Evolutionary conservation across 768 basidiomycete species (phyloP).

Genomic region (Rhodotorula diobovata): DNA sequence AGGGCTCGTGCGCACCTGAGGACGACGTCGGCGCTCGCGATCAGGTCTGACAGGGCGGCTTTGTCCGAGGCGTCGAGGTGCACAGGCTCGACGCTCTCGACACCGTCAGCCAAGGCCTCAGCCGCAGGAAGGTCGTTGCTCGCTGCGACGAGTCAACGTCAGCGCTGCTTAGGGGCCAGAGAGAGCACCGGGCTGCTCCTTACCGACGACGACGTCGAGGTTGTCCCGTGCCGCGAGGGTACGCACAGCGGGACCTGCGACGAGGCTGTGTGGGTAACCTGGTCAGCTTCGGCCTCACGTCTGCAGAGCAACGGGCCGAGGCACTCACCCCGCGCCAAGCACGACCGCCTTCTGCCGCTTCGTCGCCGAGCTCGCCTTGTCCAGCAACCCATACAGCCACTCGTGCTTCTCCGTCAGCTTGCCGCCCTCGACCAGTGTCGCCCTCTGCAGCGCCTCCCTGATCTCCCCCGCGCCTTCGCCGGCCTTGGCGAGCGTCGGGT

Average conservation of each 20-base stretch:
- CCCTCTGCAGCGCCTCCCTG: conserved; percentile 57
- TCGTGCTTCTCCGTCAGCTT: conserved; percentile 55
- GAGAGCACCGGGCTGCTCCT: conserved; percentile 44
- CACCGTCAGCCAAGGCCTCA: conserved; percentile 49
- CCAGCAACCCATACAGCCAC: conserved; percentile 60
- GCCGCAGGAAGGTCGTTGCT: conserved; percentile 67
- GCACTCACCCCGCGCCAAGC: conserved; percentile 67
- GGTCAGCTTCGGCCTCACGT: fast-evolving
- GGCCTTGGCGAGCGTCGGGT: conserved; percentile 49
- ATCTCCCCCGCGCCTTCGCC: conserved; percentile 45
- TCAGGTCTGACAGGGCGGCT: conserved; percentile 53
- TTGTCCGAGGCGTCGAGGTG: conserved; percentile 59
- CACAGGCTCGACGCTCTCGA: conserved; percentile 58
- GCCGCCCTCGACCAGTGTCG: conserved; percentile 66
- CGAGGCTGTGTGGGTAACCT: conserved; percentile 54
- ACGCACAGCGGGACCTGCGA: conserved; percentile 80
- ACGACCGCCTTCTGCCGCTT: conserved; percentile 63
- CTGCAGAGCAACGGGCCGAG: too few relatives aligned
- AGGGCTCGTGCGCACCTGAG: conserved; percentile 59
- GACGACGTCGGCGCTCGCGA: conserved; percentile 69
- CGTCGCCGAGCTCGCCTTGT: conserved; percentile 33
- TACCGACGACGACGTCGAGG: conserved; percentile 71
- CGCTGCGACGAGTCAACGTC: conserved; percentile 52
- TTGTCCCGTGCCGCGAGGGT: conserved; percentile 55
- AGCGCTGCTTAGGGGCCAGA: conserved; percentile 5